Evolutionary conservation across 2,329 filamentous ascomycete species (phyloP), one percentile per base, ranked within the genome.

Genomic region (Verticillium alfalfae): DNA sequence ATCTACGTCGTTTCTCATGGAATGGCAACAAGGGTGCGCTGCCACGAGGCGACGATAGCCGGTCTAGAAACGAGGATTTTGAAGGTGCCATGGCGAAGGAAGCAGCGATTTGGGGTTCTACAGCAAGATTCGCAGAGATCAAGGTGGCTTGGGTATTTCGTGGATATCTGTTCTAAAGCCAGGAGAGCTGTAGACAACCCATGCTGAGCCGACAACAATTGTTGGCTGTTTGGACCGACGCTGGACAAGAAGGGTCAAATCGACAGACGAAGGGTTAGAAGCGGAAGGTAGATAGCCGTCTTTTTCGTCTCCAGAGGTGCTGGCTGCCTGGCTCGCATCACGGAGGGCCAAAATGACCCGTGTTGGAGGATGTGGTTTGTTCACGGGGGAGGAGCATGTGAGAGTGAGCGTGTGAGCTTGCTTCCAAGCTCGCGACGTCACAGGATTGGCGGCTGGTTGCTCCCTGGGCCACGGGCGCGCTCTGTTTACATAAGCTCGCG

Each of bases 11-110:
- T 34, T 69, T 63, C 34, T 64, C 67, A 38, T 71, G 70, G 7
- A 73, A 58, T 9, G 72, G 69, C 8, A 72, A 66, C 9, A 69
- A 64, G 5, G 71, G 68, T 2, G 69, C 64, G 39, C 58, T 61
- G 12, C 61, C 58, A 41, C 57, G 65, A 37, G 41, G 63, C 18
- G 57, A 58, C 41, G 63, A 65, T 39, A 67, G 55, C 37, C 64
- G 66, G 34, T 66, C 63, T 9, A 68, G 31, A 31, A 67, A 66
- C 6, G 60, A 61, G 9, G 63, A 62, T 12, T 63, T 63, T 22
- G n/a, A 45, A 12, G 62, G 45, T 26, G 64, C 64, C 66, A 66
- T 65, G 38, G 3, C 22, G 45, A 34, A 56, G 18, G n/a, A 37
- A 18, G n/a, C 12, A 26, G 15, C 7, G n/a, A 2, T 22, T 31